These are phyloP conservation scores for Dactylis glomerata DNA, from an alignment of 176 grass and related monocot species.

Conservation along the genomic window DNA sequence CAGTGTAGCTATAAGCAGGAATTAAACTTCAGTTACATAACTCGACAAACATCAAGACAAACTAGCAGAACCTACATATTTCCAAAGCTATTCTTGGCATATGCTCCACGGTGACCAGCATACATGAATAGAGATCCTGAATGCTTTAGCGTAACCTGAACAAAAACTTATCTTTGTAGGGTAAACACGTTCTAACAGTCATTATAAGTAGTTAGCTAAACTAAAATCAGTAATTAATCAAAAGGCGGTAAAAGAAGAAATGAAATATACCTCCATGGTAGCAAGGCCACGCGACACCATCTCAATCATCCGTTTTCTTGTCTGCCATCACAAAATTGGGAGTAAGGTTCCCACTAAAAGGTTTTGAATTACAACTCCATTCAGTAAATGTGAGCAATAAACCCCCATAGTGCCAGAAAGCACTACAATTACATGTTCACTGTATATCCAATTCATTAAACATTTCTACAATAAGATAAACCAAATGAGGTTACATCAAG, in stretches of 20 bases:
- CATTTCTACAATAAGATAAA: background rate
- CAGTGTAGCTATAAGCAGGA: conserved; percentile 71
- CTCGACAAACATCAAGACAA: conserved; percentile 13
- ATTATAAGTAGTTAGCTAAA: background rate
- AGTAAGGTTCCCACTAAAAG: background rate
- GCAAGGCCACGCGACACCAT: conserved; percentile 76
- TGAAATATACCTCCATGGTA: conserved; percentile 67
- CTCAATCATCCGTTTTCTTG: conserved; percentile 76
- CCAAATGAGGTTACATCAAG: background rate
- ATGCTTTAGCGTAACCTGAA: conserved; percentile 88
- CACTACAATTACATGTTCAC: background rate
- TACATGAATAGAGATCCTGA: conserved; percentile 97
- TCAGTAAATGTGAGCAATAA: conserved; percentile 8
- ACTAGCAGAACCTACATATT: conserved; percentile 61
- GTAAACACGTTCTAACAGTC: background rate
- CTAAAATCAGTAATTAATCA: background rate
- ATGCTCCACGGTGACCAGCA: conserved; percentile 84
- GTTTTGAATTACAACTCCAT: background rate
- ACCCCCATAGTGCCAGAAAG: background rate
- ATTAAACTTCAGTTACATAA: conserved; percentile 19
- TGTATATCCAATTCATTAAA: background rate
- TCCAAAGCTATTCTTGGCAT: conserved; percentile 92
- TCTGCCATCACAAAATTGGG: conserved; percentile 39
- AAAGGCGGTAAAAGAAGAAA: background rate
- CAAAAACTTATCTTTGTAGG: conserved; percentile 4